Evolutionary conservation across 148 eudicot species (phyloP), one percentile per base, ranked within the genome.

Genomic region (Vaccinium macrocarpon): DNA sequence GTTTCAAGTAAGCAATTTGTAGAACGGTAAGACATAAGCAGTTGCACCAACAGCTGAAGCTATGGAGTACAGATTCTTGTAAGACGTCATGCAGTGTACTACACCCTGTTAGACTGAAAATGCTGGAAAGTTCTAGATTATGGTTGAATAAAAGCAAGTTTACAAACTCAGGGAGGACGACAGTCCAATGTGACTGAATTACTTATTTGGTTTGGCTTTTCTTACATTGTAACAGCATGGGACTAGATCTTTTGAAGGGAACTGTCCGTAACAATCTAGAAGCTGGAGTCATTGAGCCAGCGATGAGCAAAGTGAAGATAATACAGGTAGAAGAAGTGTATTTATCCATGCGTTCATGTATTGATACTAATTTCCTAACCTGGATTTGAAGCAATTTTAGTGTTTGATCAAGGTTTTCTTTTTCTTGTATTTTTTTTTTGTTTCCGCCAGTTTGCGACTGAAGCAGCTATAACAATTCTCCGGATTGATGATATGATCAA

Each of bases 261-360:
- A 82, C 84, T 1, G 90, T 97, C 12, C 92, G 98, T 32, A 97
- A 97, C 92, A 97, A 97, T 86, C 87, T 97, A 64, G 98, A 95
- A 86, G 99, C 98, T 59, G 99, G 99, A 71, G 99, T 97, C 38
- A 94, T 97, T 82, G 98, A 97, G 87, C 99, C 99, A 46, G 98
- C 99, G 55, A 95, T 97, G 99, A 97, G 99, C 92, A 97, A 97
- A 94, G 96, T 97, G 53, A 97, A 97, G 91, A 97, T 94, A 56
- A 87, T 97, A 84, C 98, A 97, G 96, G 98, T 95, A 85, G 5
- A 52, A 6, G 7, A n/a, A n/a, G 62, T 79, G 12, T 35, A 21
- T 57, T 8, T 10, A 6, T 49, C 27, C 29, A 49, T 77, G 23
- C 23, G 25, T 51, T 23, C 29, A 51, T 12, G 6, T 2, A 3